These are phyloP conservation scores for Gastrolobium villosum DNA, from an alignment of 306 rosid genomes.

Conservation along the genomic window DNA sequence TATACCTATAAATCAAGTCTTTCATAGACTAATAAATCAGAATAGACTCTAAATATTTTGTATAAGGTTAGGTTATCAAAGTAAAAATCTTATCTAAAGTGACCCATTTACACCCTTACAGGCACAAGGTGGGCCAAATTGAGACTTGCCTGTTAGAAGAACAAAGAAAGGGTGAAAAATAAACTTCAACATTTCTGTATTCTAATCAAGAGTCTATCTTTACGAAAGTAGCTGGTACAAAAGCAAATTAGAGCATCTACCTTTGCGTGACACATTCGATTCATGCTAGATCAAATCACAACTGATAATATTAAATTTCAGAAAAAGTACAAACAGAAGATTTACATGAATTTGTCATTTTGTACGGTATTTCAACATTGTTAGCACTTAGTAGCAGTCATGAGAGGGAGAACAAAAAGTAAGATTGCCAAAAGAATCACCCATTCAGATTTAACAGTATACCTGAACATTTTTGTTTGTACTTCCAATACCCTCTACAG, in stretches of 20 bases:
- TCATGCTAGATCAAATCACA: constrained; percentile 27
- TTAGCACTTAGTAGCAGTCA: neutral
- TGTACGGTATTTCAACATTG: no score
- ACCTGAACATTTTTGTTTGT: constrained; percentile 21
- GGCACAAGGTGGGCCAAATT: neutral
- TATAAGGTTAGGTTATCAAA: no score
- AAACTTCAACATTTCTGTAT: neutral
- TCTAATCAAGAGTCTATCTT: constrained; percentile 33
- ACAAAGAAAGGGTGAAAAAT: neutral
- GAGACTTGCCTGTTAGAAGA: neutral
- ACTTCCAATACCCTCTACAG: constrained; percentile 2
- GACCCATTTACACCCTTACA: no score
- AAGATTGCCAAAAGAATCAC: constrained; percentile 24
- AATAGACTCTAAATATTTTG: no score
- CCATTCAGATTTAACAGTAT: constrained; percentile 35
- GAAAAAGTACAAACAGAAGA: constrained; percentile 5
- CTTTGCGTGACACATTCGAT: constrained; percentile 47
- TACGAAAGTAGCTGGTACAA: constrained; percentile 34
- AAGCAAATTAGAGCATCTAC: constrained; percentile 48
- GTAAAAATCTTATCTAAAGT: no score
- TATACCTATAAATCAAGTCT: no score
- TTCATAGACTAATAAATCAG: no score
- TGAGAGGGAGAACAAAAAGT: constrained; percentile 3
- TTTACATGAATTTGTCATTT: constrained; percentile 30
- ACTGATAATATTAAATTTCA: neutral